A percentile compares a stretch with the other conserved stretches of the same genome.
Conservation (phyloP, 768 basidiomycete species). For the Auricularia sp. region DNA sequence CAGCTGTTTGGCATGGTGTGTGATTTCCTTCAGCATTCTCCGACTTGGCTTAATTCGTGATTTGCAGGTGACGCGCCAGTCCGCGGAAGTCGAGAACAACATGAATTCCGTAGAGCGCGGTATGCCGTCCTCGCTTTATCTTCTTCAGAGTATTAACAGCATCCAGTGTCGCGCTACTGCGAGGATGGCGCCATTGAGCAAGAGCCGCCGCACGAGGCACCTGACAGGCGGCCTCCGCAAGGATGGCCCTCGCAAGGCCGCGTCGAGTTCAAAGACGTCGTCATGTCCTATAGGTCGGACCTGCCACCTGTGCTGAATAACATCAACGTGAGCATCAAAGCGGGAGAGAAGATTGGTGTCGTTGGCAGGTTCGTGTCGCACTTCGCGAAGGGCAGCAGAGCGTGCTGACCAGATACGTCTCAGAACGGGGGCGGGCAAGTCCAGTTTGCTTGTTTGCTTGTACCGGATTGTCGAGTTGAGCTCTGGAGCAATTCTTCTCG, state of each 20-base stretch:
- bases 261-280: slow-evolving; percentile 65
- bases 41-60: neutral
- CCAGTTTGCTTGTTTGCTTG: slow-evolving; percentile 79
- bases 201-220: slow-evolving; percentile 61
- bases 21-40: neutral
- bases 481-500: slow-evolving; percentile 27
- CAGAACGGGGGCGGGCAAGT: slow-evolving; percentile 78
- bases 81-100: slow-evolving; percentile 82
- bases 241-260: slow-evolving; percentile 69
- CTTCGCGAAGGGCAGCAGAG: slow-evolving; percentile 1
- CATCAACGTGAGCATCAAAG: slow-evolving; percentile 54
- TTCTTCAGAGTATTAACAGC: too few species aligned
- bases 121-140: neutral
- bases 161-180: neutral
- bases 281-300: slow-evolving; percentile 76
- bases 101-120: slow-evolving; percentile 51
- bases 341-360: slow-evolving; percentile 87
- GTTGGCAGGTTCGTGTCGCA: slow-evolving; percentile 46
- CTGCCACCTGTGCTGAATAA: slow-evolving; percentile 85
- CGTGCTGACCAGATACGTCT: neutral
- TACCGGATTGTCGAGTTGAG: slow-evolving; percentile 71
- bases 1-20: slow-evolving; percentile 14
- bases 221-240: slow-evolving; percentile 45
- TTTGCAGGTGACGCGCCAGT: slow-evolving; percentile 54
- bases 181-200: slow-evolving; percentile 74